Evolutionary conservation across 163 green algal genomes (phyloP).

Genomic region (Scenedesmus sp.): DNA sequence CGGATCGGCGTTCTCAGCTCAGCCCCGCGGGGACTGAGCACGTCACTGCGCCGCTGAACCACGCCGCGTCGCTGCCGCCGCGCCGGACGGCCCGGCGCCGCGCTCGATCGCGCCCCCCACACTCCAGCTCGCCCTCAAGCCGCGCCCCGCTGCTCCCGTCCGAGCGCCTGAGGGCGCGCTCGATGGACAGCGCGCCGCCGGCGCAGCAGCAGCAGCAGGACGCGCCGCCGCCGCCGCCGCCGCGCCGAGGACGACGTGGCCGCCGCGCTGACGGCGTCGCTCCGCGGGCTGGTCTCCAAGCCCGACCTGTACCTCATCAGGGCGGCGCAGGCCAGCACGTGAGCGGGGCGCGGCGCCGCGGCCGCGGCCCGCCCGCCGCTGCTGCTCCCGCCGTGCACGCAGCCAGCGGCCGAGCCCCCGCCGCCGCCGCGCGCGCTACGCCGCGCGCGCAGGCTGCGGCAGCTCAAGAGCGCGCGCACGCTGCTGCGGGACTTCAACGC

Average conservation of each 20-base stretch:
- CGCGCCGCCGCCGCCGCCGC: background rate
- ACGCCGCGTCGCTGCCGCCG: too few relatives aligned
- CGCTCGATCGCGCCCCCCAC: too few relatives aligned
- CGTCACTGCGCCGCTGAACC: too few relatives aligned
- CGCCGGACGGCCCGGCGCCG: too few relatives aligned
- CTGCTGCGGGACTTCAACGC: conserved; percentile 37
- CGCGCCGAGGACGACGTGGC: background rate
- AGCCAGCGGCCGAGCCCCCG: background rate
- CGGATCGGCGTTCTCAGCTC: too few relatives aligned
- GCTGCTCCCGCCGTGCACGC: too few relatives aligned
- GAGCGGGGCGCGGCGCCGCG: background rate
- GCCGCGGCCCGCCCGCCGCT: too few relatives aligned
- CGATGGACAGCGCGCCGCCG: too few relatives aligned
- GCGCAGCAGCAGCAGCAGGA: background rate
- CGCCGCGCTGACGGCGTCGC: background rate
- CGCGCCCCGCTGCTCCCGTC: too few relatives aligned
- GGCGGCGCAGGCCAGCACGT: conserved; percentile 43
- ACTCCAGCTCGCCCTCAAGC: too few relatives aligned
- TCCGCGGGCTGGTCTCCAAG: conserved; percentile 20
- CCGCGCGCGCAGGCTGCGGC: conserved; percentile 12
- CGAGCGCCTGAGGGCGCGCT: too few relatives aligned
- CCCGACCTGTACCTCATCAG: conserved; percentile 43
- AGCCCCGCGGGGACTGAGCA: too few relatives aligned
- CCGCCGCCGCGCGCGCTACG: background rate
- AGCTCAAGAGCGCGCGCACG: conserved; percentile 35